Base-by-base conservation (phyloP, 495 filamentous ascomycete genomes). In the Tuber aestivum region DNA sequence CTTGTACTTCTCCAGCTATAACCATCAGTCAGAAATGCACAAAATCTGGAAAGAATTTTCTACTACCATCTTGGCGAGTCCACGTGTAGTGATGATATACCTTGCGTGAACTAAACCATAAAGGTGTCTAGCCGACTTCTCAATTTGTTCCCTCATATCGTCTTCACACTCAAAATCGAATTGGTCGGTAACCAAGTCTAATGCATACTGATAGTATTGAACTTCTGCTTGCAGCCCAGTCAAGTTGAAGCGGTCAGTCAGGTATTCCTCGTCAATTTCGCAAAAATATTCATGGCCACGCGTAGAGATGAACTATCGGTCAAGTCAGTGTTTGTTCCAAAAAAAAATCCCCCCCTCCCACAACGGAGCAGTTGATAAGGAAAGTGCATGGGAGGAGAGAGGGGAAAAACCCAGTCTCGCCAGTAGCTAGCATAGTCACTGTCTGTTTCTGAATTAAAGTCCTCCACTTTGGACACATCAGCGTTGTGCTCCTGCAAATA, bases 371-470 rank as follows among this genome's bases (percentile, higher is more conserved):
- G 41, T 68, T 37, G 44, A 50, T 41, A 71, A 69, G 74, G 76
- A 41, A 72, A 73, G 45, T 70, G 41, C 72, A 18, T 10, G 38
- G 65, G 73, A 41, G 74, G 75, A 72, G 56, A 68, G 61, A 72
- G 56, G 70, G 61, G 73, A 69, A 42, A 42, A 73, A 82, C 95
- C 95, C 95, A 99, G 86, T 99, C 95, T 85, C 95, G 88, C 95
- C 95, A 99, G 86, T 99, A 99, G 85, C 93, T 97, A 44, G 95
- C 97, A 84, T 98, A 99, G 84, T 98, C 96, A 85, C 94, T 97
- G 83, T 99, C 95, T 21, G 96, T 96, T 84, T 99, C 95, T 81
- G 94, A 97, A 77, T 91, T 94, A 84, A 94, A 98, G 84, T 97
- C 95, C 83, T 98, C 95, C 95, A 99, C 79, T 81, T 56, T 38